Evolutionary conservation across 768 basidiomycete species (phyloP).

Genomic region (Cyathus striatus): DNA sequence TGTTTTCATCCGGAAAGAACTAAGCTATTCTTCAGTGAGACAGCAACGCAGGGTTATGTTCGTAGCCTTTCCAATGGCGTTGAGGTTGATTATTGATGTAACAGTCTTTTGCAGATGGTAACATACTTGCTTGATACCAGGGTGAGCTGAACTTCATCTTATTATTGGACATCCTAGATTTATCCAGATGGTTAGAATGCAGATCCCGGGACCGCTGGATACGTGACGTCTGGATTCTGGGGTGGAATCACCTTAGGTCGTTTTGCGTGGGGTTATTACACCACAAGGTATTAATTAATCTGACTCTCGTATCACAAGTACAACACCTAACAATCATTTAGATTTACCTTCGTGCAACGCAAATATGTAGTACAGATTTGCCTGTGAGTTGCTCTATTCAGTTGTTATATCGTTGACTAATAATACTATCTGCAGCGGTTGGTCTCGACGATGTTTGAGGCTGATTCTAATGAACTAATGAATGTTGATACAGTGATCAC

Average conservation of each 20-base stretch:
- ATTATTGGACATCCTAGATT: slow-evolving; percentile 1
- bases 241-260: slow-evolving; percentile 46
- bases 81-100: no score
- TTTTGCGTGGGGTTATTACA: slow-evolving; percentile 42
- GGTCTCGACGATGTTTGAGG: not conserved
- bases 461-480: not conserved
- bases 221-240: slow-evolving; percentile 57
- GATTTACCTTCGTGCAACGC: slow-evolving; percentile 36
- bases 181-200: slow-evolving; percentile 26
- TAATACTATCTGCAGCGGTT: slow-evolving; percentile 17
- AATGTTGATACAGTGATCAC: slow-evolving; percentile 25
- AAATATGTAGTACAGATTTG: slow-evolving; percentile 38
- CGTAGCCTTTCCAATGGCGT: slow-evolving; percentile 11
- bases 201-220: slow-evolving; percentile 47
- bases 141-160: slow-evolving; percentile 25
- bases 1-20: not conserved
- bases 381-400: slow-evolving; percentile 31
- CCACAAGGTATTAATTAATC: no score
- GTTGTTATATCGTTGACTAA: slow-evolving; percentile 1
- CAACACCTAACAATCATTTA: slow-evolving; percentile 12
- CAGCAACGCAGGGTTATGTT: slow-evolving; percentile 48
- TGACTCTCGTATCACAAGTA: no score
- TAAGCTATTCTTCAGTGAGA: slow-evolving; percentile 31
- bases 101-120: no score
- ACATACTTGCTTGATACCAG: slow-evolving; percentile 43